Evolutionary conservation across 768 basidiomycete genomes (phyloP), one percentile per base, ranked within the genome.

Genomic region (Lentinula edodes): DNA sequence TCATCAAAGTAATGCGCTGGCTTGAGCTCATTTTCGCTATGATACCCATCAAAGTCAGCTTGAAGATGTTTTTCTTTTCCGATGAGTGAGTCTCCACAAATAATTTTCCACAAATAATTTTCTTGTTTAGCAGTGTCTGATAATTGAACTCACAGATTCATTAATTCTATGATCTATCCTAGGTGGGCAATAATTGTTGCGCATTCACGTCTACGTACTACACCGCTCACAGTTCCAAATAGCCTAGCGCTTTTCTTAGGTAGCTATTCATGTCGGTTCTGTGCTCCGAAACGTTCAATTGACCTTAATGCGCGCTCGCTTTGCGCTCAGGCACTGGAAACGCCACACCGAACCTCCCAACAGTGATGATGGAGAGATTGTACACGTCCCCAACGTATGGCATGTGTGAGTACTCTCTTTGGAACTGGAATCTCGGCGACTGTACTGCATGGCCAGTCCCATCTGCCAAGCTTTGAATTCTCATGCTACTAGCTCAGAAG

Each of bases 61-160:
- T 76, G 18, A 69, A 66, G 52, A 64, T 75, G 62, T 75, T 75
- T 61, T 46, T 69, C 54, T 75, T 74, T 61, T 74, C 71, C 6
- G 72, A 68, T 45, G 73, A 69, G 62, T 62, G 16, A 42, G 62
- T 60, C 35, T 34, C 20, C 39, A 18, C 18, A 28, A 15, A 39
- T 1, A 5, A 13, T 34, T 13, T 28, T 34, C 20, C 39, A 18
- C 18, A 28, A 15, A 39, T 1, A 5, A 13, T 34, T 13, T 51
- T 36, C 28, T 3, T 28, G 6, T 9, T 18, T 39, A n/a, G n/a
- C 15, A 9, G 15, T 42, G 39, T 39, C 39, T 63, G 28, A 38
- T 16, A 43, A 32, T 43, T 43, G 32, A 16, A 15, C 38, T 3
- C 7, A 18, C 18, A 63, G 62, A 60, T 63, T 63, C 38, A 63